A percentile compares a stretch with the other conserved stretches of the same genome.
phyloP scores from a whole-genome alignment of 2,329 filamentous ascomycete species.

The Byssothecium circinans region DNA sequence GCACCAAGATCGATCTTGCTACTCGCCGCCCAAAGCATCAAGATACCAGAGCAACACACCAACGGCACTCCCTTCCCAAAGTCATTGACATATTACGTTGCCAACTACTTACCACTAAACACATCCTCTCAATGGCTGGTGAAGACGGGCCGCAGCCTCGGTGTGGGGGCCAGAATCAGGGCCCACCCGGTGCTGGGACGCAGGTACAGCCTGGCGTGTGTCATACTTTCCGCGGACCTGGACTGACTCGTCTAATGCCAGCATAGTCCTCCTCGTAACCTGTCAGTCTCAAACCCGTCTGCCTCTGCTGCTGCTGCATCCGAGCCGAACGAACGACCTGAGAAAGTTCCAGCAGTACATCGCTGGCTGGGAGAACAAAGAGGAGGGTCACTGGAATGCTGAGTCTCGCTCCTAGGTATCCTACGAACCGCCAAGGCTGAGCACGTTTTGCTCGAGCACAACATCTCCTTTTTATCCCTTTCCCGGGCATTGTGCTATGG shows the following conservation, averaged over 20 bases:
- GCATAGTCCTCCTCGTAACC: not conserved
- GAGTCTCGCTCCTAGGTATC: constrained; percentile 4
- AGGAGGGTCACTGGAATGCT: constrained; percentile 14
- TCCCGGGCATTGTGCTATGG: no score
- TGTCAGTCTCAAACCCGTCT: not conserved
- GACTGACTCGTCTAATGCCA: constrained; percentile 4
- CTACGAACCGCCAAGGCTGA: no score
- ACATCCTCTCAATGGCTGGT: no score
- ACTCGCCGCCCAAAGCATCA: no score
- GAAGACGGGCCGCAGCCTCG: constrained; percentile 6
- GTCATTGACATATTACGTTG: no score
- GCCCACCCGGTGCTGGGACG: not conserved
- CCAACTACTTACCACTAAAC: no score
- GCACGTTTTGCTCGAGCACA: no score
- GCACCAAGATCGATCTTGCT: not conserved
- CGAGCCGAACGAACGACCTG: not conserved
- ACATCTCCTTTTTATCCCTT: no score
- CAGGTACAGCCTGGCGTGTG: not conserved
- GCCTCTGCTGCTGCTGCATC: not conserved
- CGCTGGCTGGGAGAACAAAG: constrained; percentile 19
- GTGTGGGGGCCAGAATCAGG: constrained; percentile 4
- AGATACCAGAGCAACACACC: not conserved
- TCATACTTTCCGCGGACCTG: not conserved
- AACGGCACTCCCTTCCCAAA: no score
- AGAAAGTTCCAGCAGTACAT: constrained; percentile 4